phyloP scores from a whole-genome alignment of 1,284 basidiomycete species.

The Salmacisia buchloeana region DNA sequence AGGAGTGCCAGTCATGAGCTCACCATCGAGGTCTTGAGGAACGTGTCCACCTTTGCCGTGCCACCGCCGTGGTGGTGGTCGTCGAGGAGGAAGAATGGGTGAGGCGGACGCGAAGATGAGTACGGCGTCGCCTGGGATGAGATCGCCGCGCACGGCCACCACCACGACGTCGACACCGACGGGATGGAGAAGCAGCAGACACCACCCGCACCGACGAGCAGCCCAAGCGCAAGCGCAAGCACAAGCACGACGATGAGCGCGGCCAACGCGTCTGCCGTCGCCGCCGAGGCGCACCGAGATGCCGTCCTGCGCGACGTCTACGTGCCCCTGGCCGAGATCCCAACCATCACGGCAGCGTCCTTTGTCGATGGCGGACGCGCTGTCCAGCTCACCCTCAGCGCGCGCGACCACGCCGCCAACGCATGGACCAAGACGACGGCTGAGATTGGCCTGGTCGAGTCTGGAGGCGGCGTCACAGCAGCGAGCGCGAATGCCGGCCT shows the following conservation, averaged over 20 bases:
- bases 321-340: slow-evolving; percentile 3
- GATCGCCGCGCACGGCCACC: too few relatives aligned
- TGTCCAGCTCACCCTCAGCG: background rate
- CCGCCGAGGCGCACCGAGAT: background rate
- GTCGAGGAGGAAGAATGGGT: too few relatives aligned
- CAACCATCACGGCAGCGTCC: background rate
- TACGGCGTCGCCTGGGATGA: too few relatives aligned
- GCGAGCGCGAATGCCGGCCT: background rate
- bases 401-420: background rate
- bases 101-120: too few relatives aligned
- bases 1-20: too few relatives aligned
- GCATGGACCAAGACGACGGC: background rate
- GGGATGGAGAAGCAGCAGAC: too few relatives aligned
- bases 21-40: too few relatives aligned
- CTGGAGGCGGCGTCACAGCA: background rate
- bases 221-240: too few relatives aligned
- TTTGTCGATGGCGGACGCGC: background rate
- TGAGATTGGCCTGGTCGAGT: background rate
- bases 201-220: too few relatives aligned
- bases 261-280: background rate
- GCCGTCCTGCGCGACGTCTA: background rate
- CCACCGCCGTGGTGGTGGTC: too few relatives aligned
- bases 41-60: too few relatives aligned
- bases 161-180: too few relatives aligned
- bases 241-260: background rate